Conservation (phyloP, 1,139 yeast species). For the Candida freyschussii region DNA sequence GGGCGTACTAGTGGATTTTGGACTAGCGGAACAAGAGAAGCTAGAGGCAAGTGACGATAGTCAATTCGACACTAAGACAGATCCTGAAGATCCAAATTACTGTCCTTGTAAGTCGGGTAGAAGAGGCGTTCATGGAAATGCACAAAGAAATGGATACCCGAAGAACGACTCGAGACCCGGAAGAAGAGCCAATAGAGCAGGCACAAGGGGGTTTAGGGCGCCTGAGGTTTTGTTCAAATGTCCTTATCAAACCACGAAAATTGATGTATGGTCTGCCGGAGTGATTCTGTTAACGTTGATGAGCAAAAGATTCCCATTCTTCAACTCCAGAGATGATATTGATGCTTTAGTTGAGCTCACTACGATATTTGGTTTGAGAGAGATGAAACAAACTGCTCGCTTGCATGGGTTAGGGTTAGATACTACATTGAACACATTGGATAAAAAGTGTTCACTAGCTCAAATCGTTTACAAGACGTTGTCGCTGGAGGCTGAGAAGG, state of each 20-base stretch:
- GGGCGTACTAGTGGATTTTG: slow-evolving; percentile 27
- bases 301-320: slow-evolving; percentile 75
- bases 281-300: slow-evolving; percentile 69
- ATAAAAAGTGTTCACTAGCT: slow-evolving; percentile 17
- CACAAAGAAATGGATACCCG: slow-evolving; percentile 56
- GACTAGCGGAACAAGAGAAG: slow-evolving; percentile 25
- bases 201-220: slow-evolving; percentile 84
- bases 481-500: slow-evolving; percentile 29
- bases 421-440: slow-evolving; percentile 36
- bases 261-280: slow-evolving; percentile 80
- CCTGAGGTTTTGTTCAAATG: slow-evolving; percentile 59
- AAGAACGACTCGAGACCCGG: slow-evolving; percentile 82
- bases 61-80: slow-evolving; percentile 5
- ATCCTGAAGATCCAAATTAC: slow-evolving; percentile 23
- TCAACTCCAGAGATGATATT: slow-evolving; percentile 88
- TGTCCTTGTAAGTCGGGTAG: slow-evolving; percentile 26
- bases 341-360: slow-evolving; percentile 88
- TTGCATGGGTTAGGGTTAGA: slow-evolving; percentile 89
- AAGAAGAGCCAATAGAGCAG: slow-evolving; percentile 94
- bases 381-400: slow-evolving; percentile 70
- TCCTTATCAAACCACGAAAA: slow-evolving; percentile 60
- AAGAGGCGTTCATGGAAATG: slow-evolving; percentile 9
- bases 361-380: slow-evolving; percentile 74
- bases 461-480: slow-evolving; percentile 22
- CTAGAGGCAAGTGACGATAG: slow-evolving; percentile 5